Base-by-base conservation (phyloP, 352 stramenopile species). In the Pilasporangium apinafurcum region DNA sequence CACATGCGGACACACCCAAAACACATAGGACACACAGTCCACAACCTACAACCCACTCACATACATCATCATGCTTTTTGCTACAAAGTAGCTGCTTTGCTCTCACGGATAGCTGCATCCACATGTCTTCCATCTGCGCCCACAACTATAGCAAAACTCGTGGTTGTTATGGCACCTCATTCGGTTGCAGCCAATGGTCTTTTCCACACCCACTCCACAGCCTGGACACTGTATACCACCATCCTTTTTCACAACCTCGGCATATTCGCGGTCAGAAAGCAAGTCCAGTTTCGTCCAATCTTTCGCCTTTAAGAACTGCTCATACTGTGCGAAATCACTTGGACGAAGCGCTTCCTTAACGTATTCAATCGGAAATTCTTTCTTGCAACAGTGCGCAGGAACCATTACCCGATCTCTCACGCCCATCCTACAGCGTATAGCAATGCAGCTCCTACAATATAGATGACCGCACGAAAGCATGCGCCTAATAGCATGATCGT, bases 301-400 rank as follows among this genome's bases (percentile, higher is more conserved):
- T 18, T 73, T 79, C 22, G 86, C 78, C 7, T 59, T 54, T 1
- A 88, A 21, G 42, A 78, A 91, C 4, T 51, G 65, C 22, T 80
- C 60, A 37, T 91, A 88, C 3, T 20, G 58, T 8, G 7, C 4
- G 20, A 74, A 57, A 14, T 76, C 61, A 9, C 10, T 14, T 7
- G 10, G 21, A 24, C 41, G 30, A 9, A 91, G 51, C 29, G 48
- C 71, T 20, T 77, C 55, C 2, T 39, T 39, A 8, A 91, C 63
- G 44, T 86, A 88, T 13, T 91, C 75, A 14, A 38, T 43, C 0
- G 78, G 78, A 22, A 82, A 81, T 10, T 91, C 78, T 27, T 70
- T 68, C 44, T 71, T 72, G 59, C 75, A 91, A 62, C 75, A 91
- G 41, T 83, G 75, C 10, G 73, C 65, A 26, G 78, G 78, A 18